Evolutionary conservation across 495 filamentous ascomycete genomes (phyloP), one percentile per base, ranked within the genome.

Genomic region (Podospora appendiculata): DNA sequence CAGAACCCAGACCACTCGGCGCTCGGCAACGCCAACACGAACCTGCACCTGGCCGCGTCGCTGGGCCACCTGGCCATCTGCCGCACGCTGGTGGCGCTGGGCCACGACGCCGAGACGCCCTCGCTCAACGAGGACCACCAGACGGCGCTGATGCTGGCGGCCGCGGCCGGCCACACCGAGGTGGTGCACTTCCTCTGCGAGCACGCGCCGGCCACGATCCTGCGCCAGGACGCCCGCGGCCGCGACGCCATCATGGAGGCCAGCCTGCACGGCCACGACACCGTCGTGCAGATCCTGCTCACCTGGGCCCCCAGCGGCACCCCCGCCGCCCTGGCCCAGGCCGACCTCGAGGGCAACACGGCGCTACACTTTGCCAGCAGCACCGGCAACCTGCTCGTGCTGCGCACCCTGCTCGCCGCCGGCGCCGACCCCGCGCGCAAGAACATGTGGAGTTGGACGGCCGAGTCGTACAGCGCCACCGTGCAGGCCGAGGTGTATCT

Each of bases 401-500:
- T 92, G 46, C 77, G 89, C 41, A 82, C 86, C 18, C 67, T 94
- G 18, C 72, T 93, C 18, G 78, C 80, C 1, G 54, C 66, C 12
- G 87, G 87, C 10, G 86, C 87, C 43, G 78, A 83, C 51, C 75
- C 83, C 1, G 72, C 79, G 45, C 80, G 74, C 43, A 74, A 64
- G 59, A 94, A 94, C 59, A 67, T 77, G 4, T 84, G 80, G 73
- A 81, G 75, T 53, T 91, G 87, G 82, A 86, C 78, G 18, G 82
- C 89, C 6, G 71, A 86, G 11, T 76, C 77, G 32, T 94, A 92
- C 64, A 83, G 79, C 43, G 79, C 79, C 19, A 88, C 85, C 2
- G 81, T 86, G 17, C 80, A 85, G 58, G 86, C 84, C 14, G 88
- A 91, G 67, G 82, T 85, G 16, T 90, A 89, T 57, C 82, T 89